Evolutionary conservation across 148 eudicot genomes (phyloP).

Genomic region (Heliosperma pusillum): DNA sequence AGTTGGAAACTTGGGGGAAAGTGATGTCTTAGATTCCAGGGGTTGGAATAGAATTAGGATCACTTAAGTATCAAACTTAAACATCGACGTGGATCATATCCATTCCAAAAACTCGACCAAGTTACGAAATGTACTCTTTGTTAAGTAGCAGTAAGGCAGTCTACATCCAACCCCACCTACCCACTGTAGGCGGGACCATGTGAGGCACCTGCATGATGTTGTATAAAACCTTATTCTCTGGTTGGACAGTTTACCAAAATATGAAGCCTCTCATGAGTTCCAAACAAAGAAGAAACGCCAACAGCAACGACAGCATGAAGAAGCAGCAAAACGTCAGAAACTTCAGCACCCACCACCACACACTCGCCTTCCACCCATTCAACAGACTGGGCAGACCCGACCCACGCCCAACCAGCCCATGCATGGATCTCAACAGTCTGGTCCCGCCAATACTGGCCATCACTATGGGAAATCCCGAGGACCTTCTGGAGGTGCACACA

Average conservation of each 20-base stretch:
- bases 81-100: no score
- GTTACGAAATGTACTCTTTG: no score
- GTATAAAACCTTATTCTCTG: background rate
- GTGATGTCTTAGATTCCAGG: no score
- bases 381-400: constrained; percentile 61
- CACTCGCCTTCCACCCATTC: constrained; percentile 61
- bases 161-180: no score
- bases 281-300: constrained; percentile 87
- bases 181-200: no score
- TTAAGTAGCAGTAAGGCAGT: no score
- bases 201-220: background rate
- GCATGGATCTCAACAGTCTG: constrained; percentile 50
- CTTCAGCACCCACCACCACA: constrained; percentile 73
- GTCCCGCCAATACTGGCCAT: constrained; percentile 54
- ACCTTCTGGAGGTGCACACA: constrained; percentile 50
- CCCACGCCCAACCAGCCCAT: constrained; percentile 57
- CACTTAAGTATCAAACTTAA: no score
- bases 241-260: constrained; percentile 60
- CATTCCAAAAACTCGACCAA: no score
- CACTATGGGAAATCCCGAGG: constrained; percentile 71
- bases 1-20: no score
- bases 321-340: constrained; percentile 74
- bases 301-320: constrained; percentile 78
- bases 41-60: no score
- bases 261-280: constrained; percentile 82